These are phyloP conservation scores for Pythium guiyangense DNA, from an alignment of 352 stramenopile species.

Conservation along the genomic window DNA sequence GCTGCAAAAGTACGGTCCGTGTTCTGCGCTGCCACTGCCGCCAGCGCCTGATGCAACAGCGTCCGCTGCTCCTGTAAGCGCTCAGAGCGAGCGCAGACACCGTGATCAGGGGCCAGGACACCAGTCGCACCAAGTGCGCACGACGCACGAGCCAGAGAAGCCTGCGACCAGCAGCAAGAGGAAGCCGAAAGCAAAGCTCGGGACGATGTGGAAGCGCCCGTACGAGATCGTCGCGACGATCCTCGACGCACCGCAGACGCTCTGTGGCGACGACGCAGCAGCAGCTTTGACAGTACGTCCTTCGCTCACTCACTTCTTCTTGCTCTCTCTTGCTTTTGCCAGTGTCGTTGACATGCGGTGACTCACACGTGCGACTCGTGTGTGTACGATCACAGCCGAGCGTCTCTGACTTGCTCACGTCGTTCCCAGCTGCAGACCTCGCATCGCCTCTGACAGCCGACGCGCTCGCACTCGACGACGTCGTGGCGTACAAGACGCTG, in stretches of 20 bases:
- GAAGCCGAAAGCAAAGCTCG: conserved; percentile 19
- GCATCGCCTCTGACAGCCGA: conserved; percentile 6
- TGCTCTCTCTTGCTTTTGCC: conserved; percentile 2
- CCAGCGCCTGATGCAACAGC: background rate
- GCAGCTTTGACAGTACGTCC: background rate
- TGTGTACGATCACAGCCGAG: conserved; percentile 22
- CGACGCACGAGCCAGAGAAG: background rate
- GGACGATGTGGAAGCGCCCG: conserved; percentile 72
- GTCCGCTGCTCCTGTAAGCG: background rate
- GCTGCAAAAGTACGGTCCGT: conserved; percentile 59
- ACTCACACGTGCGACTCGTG: background rate
- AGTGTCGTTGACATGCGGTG: background rate
- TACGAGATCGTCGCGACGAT: conserved; percentile 75
- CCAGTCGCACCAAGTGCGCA: background rate
- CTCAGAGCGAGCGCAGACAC: background rate
- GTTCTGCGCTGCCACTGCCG: conserved; percentile 3
- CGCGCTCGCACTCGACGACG: too few species aligned
- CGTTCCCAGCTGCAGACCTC: conserved; percentile 18
- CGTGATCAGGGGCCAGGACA: background rate
- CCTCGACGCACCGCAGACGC: conserved; percentile 20
- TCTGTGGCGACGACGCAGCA: background rate
- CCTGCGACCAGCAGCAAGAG: background rate
- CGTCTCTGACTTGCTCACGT: conserved; percentile 21
- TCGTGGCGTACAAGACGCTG: too few species aligned
- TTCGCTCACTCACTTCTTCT: background rate